These are phyloP conservation scores for Pseudocercospora pini-densiflorae DNA, from an alignment of 2,329 filamentous ascomycete species.

Conservation along the genomic window DNA sequence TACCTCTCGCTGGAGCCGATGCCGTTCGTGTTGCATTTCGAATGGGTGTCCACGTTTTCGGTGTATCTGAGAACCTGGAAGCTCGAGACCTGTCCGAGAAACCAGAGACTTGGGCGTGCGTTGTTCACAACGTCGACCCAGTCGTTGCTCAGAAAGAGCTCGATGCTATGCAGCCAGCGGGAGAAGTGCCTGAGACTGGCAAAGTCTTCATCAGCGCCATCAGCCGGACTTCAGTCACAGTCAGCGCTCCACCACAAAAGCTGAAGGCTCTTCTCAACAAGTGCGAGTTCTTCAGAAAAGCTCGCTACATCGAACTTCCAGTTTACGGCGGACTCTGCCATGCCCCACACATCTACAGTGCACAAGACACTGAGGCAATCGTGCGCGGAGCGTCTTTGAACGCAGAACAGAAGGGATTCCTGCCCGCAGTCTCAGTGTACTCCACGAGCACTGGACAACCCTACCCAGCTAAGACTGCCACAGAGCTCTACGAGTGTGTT, in stretches of 20 bases:
- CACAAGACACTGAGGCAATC: slow-evolving; percentile 36
- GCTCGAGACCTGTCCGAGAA: slow-evolving; percentile 40
- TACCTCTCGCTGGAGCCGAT: slow-evolving; percentile 49
- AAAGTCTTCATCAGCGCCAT: slow-evolving; percentile 38
- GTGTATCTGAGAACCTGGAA: slow-evolving; percentile 48
- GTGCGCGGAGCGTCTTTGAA: slow-evolving; percentile 26
- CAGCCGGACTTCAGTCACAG: slow-evolving; percentile 35
- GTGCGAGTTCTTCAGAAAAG: slow-evolving; percentile 31
- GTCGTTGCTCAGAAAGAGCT: slow-evolving; percentile 46
- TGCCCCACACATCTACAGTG: slow-evolving; percentile 36
- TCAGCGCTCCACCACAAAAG: slow-evolving; percentile 40
- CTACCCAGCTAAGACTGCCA: slow-evolving; percentile 33
- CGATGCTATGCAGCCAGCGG: slow-evolving; percentile 35
- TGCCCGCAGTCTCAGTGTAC: slow-evolving; percentile 38
- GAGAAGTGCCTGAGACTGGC: slow-evolving; percentile 24
- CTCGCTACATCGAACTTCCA: slow-evolving; percentile 32
- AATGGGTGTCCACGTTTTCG: slow-evolving; percentile 51
- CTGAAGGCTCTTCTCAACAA: slow-evolving; percentile 34
- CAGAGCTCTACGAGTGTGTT: slow-evolving; percentile 28
- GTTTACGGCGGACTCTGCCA: slow-evolving; percentile 39
- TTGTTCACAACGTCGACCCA: slow-evolving; percentile 42
- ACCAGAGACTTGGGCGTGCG: slow-evolving; percentile 49
- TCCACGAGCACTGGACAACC: slow-evolving; percentile 41
- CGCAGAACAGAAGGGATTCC: not conserved
- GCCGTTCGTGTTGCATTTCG: slow-evolving; percentile 52